Evolutionary conservation across 73 alveolate species (phyloP), one percentile per base, ranked within the genome.

Genomic region (Uronychia binucleata): DNA sequence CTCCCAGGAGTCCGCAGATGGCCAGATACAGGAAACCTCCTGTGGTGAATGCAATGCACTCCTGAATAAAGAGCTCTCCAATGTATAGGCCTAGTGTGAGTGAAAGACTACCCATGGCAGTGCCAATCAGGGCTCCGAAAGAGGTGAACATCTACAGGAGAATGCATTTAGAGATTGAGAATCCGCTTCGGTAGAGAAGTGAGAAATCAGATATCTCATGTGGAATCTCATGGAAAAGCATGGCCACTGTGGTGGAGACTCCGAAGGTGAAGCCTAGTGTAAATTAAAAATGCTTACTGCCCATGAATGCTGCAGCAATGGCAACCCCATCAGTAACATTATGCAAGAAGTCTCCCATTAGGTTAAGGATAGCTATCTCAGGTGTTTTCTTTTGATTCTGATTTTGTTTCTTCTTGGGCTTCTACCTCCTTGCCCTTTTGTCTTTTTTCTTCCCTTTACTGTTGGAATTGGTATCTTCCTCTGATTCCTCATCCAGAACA

Each of bases 241-340:
- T 97, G 26, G 99, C 98, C 80, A 96, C 78, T 33, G 99, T 95
- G 28, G 98, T 96, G 30, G 96, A 88, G 34, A 97, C 93, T 34
- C 99, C 99, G 77, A 81, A 82, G 75, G 74, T 87, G 77, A 83
- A 85, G 83, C 78, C 89, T 33, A 34, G 8, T 29, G 28, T 27
- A 46, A 46, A 26, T 27, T 33, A 11, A 5, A 82, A 1, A 26
- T 27, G 31, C 57, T 89, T 85, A 80, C 93, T 88, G 32, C 88
- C 93, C 28, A 95, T 81, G 82, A 79, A 96, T 13, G 97, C 97
- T 11, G 98, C 99, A 30, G 99, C 99, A 35, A 98, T 94, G 31
- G 99, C 99, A 85, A 98, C 88, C 1, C 99, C 99, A 90, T 92
- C 99, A 30, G 99, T 97, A 60, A 96, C 83, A 92, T 98, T 98